These are phyloP conservation scores for Taiozyma sp. DNA, from an alignment of 1,139 yeast genomes.

Conservation along the genomic window DNA sequence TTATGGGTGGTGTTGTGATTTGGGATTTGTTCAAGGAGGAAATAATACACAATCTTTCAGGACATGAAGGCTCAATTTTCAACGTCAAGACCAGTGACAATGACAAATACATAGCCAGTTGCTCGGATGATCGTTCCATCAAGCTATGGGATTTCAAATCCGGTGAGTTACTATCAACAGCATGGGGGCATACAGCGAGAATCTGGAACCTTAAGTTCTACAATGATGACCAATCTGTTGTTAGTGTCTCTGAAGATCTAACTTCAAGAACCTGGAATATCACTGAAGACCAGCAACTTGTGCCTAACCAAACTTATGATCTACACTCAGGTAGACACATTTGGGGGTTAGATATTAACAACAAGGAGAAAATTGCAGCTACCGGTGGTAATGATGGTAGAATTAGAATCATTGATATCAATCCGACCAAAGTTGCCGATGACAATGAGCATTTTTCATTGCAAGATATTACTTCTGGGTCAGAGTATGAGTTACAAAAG, in stretches of 20 bases:
- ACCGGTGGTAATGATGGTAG: conserved; percentile 93
- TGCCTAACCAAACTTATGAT: conserved; percentile 43
- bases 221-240: conserved; percentile 31
- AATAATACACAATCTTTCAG: conserved; percentile 50
- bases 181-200: conserved; percentile 97
- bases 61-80: conserved; percentile 90
- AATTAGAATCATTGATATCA: conserved; percentile 55
- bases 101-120: conserved; percentile 59
- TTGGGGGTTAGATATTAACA: conserved; percentile 73
- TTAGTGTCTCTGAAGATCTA: conserved; percentile 85
- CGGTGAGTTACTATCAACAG: conserved; percentile 62
- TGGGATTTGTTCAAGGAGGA: conserved; percentile 55
- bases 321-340: conserved; percentile 82
- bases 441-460: conserved; percentile 29
- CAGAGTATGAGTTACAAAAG: conserved; percentile 29
- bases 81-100: conserved; percentile 59
- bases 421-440: conserved; percentile 22
- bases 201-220: conserved; percentile 79
- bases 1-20: conserved; percentile 76
- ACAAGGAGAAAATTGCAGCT: conserved; percentile 42
- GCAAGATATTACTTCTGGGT: conserved; percentile 27
- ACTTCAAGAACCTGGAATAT: conserved; percentile 76
- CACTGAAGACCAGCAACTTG: conserved; percentile 29
- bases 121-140: conserved; percentile 92
- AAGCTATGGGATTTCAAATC: conserved; percentile 59